These are phyloP conservation scores for Phlyctochytrium arcticum DNA, from an alignment of 192 early-diverging fungal species.

Conservation along the genomic window DNA sequence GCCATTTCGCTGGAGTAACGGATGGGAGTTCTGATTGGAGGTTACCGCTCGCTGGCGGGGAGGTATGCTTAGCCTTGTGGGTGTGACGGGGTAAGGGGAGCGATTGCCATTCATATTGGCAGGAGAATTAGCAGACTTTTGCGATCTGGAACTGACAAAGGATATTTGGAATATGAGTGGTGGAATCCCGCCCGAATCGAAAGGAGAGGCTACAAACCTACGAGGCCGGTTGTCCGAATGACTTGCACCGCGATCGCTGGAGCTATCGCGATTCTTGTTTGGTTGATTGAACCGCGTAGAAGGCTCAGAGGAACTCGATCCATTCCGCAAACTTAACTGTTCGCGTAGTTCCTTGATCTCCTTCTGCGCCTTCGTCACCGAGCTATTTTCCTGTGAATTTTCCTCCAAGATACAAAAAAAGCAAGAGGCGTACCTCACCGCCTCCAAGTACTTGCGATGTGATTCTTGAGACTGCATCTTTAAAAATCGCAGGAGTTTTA, in stretches of 20 bases:
- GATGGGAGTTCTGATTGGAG: no score
- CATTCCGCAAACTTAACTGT: background rate
- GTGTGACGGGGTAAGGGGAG: no score
- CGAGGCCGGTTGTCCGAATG: no score
- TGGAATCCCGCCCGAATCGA: no score
- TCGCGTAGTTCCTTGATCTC: background rate
- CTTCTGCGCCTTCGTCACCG: conserved; percentile 6
- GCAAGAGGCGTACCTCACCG: background rate
- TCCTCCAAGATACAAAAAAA: background rate
- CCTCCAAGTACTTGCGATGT: conserved; percentile 15
- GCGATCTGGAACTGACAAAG: no score
- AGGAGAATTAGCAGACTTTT: no score
- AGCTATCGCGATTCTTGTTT: background rate
- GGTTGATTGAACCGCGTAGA: background rate
- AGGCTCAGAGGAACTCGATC: background rate
- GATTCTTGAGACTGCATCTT: conserved; percentile 16
- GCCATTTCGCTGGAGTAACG: no score
- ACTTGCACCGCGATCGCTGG: background rate
- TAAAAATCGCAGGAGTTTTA: conserved; percentile 9
- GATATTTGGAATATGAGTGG: no score
- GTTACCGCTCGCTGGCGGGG: no score
- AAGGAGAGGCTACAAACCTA: no score
- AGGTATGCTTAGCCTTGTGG: no score
- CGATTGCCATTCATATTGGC: no score
- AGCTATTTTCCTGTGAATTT: background rate